Evolutionary conservation across 1,284 basidiomycete species (phyloP), one percentile per base, ranked within the genome.

Genomic region (Afroboletus lepidellus): DNA sequence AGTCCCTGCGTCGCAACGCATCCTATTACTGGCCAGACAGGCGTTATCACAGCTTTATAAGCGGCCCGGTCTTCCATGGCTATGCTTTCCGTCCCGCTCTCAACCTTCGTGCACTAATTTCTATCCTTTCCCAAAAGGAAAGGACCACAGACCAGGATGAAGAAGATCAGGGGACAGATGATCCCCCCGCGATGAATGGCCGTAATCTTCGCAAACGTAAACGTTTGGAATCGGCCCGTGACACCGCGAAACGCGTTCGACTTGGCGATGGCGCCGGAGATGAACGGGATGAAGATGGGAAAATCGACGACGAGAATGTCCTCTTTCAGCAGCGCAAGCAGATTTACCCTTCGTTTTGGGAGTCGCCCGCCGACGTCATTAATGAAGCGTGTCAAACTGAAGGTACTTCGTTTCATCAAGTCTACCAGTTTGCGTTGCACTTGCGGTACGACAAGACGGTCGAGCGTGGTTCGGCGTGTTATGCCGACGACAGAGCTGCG

Each of bases 371-470:
- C 25, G 54, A 56, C 44, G 47, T 57, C 25, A 53, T 57, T 38
- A 25, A 33, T 29, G 41, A 56, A 18, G 49, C 41, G 18, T 4
- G 27, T 30, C 32, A 51, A 45, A 29, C 53, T 33, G 55, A 56
- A 18, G 15, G 37, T 23, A 46, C 51, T 3, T 52, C 54, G 21
- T 60, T 60, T 42, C 65, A 76, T 32, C 74, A 69, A 43, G 72
- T 75, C 12, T 70, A 74, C 45, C 73, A 67, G 39, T 79, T 79
- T 60, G 58, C 67, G 8, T 61, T 77, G 54, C 64, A 74, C 34
- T 61, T 79, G 43, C 68, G 70, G 36, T 79, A 77, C 54, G 69
- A 64, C 33, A 66, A 56, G 33, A 32, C 51, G 25, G 36, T 51
- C 23, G 46, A 54, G 4, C 48, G 45, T 21, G 32, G 38, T 21